Evolutionary conservation across 2,329 filamentous ascomycete species (phyloP), one percentile per base, ranked within the genome.

Genomic region (Ceratocystis destructans): DNA sequence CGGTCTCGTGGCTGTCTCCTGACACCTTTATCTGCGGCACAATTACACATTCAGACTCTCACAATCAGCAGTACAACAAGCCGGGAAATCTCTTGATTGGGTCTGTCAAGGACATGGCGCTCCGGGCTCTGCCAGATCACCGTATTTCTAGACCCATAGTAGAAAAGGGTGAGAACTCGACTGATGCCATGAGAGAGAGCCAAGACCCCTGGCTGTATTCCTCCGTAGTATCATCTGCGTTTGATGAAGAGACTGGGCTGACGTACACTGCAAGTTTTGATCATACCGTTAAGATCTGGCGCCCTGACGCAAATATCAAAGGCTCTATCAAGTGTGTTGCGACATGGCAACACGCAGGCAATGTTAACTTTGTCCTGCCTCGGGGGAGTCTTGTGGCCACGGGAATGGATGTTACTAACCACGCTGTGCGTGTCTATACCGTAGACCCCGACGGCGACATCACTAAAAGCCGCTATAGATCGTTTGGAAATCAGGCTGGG

Each of bases 21-120:
- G 71, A 77, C n/a, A 75, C 75, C 17, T 83, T 86, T 64, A 71
- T 87, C n/a, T 85, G 83, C 69, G 84, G 84, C 44, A 83, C 84
- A 0, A 84, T 83, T 0, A 80, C 81, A 0, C 84, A 87, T 73
- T 86, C 83, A 0, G 84, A 87, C 70, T 74, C 77, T 0, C 81
- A 84, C 53, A 87, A 86, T 67, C 83, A 86, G 70, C 83, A 86
- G 69, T 87, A 87, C 71, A 87, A 87, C 70, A 85, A 83, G 69
- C 79, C 82, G 0, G 84, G 84, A 0, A 87, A 87, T 70, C 73
- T 87, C 8, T 74, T 83, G 0, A 73, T 87, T 1, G 84, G 82
- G 5, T 84, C 82, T 0, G 75, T 77, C 0, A 70, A 68, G 0
- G 70, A 72, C 1, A 77, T 79, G 0, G 78, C 75, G 0, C 71